A percentile compares a stretch with the other conserved stretches of the same genome.
Conservation (phyloP, 257 asterid species). For the Linderniella brevidens region DNA sequence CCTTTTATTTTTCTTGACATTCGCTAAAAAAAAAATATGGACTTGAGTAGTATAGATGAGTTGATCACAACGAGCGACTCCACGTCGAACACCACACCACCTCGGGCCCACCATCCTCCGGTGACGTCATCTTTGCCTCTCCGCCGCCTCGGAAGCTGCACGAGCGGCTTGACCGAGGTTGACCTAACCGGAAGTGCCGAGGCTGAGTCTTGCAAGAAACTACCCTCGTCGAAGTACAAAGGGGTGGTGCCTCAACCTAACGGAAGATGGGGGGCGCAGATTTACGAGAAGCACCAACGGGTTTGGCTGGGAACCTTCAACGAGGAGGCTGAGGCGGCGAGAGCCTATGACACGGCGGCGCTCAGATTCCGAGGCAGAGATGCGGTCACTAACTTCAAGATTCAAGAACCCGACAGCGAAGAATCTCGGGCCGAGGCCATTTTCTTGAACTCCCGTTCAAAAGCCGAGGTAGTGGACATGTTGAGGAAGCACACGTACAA, state of each 20-base stretch:
- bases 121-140: too few species aligned
- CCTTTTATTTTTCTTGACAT: too few species aligned
- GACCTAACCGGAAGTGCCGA: background rate
- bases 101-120: too few species aligned
- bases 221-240: constrained; percentile 1
- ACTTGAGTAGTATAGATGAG: too few species aligned
- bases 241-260: constrained; percentile 3
- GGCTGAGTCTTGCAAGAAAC: background rate
- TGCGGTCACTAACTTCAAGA: background rate
- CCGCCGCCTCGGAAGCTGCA: too few species aligned
- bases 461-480: constrained; percentile 1
- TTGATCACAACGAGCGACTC: too few species aligned
- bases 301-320: constrained; percentile 1
- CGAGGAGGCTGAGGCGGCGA: background rate
- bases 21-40: too few species aligned
- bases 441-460: constrained; percentile 1
- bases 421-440: too few species aligned
- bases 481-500: constrained; percentile 2
- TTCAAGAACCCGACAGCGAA: background rate
- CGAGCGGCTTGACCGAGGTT: too few species aligned
- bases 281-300: constrained; percentile 1
- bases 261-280: constrained; percentile 4
- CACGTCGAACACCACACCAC: too few species aligned
- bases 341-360: constrained; percentile 4
- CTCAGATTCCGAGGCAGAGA: background rate